Base-by-base conservation (phyloP, 345 rosid species). In the Hibiscus trionum region DNA sequence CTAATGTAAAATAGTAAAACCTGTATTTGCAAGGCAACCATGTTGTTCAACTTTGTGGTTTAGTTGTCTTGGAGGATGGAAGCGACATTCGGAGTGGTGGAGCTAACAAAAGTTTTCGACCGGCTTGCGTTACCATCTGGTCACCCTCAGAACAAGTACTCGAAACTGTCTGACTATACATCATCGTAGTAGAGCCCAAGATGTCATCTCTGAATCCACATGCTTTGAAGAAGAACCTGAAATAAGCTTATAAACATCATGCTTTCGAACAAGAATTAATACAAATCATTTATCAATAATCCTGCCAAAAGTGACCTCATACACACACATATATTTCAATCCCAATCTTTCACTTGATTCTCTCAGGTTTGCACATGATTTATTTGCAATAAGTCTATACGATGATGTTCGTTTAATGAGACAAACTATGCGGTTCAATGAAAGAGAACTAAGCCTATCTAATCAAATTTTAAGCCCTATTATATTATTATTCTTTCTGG, bases 121-220 rank as follows among this genome's bases (percentile, higher is more conserved):
- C 82, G 4, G 78, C 85, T 21, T 9, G 66, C 65, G 29, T 79
- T 56, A 78, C 79, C 75, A 44, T 58, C 57, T 76, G 72, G 17
- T 78, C 75, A 11, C 72, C 82, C 58, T 69, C 77, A 49, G 46
- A 50, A 44, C 5, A 52, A 70, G 66, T 55, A 17, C 27, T 19
- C 1, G 93, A 76, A 55, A 44, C 74, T 16, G 72, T 79, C 81
- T 81, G 88, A 8, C 91, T 69, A 77, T 88, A 85, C 89, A 91
- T 88, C 97, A 91, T 94, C 1, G 97, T 89, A 7, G 91, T 88
- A 47, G 97, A 88, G 69, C 92, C 86, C 84, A 91, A 78, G 19
- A 87, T 75, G 79, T 95, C 99, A 71, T 85, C 90, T 73, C 86
- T 86, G 85, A 91, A 94, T 67, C 96, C 97, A 79, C 97, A 91